Evolutionary conservation across 2,329 filamentous ascomycete species (phyloP), one percentile per base, ranked within the genome.

Genomic region (Cryoendolithus antarcticus): DNA sequence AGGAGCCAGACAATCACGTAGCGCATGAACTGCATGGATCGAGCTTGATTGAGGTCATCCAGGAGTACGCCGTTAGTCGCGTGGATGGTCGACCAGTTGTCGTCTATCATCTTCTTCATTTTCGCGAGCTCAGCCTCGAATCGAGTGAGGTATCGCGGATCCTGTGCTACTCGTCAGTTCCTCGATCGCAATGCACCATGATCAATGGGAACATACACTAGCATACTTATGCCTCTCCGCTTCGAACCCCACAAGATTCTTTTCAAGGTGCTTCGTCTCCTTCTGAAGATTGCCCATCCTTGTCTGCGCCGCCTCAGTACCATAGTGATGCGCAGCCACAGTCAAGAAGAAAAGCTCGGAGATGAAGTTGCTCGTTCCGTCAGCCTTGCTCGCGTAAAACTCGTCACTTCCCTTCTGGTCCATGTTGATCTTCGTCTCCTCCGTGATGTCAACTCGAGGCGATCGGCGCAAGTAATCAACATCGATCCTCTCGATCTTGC

Each of bases 361-460:
- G 48, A 96, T 95, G 62, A 98, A 98, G 61, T 95, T 95, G 34
- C 80, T 83, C 12, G 75, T 75, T 1, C 88, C 89, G 0, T 74
- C 71, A 1, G 72, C 68, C 42, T 73, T 75, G 8, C 72, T 64
- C 2, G 70, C 66, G 56, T 94, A 98, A 53, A 89, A 98, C 1
- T 74, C 73, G 47, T 95, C 85, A 0, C 91, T 86, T 4, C 80
- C 72, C 37, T 85, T 76, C 59, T 96, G 84, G 53, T 96, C 91
- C 0, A 86, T 86, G 52, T 96, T 96, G 46, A 98, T 73, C 65
- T 98, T 98, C 19, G 91, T 98, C 66, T 98, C 91, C 45, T 95
- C 88, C 3, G 72, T 74, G 60, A 96, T 93, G 44, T 86, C 73
- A n/a, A 98, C 72, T 9, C 89, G 75, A 3, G 91, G 86, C 9